Evolutionary conservation across 2,329 filamentous ascomycete genomes (phyloP).

Genomic region (Fusarium sp.): DNA sequence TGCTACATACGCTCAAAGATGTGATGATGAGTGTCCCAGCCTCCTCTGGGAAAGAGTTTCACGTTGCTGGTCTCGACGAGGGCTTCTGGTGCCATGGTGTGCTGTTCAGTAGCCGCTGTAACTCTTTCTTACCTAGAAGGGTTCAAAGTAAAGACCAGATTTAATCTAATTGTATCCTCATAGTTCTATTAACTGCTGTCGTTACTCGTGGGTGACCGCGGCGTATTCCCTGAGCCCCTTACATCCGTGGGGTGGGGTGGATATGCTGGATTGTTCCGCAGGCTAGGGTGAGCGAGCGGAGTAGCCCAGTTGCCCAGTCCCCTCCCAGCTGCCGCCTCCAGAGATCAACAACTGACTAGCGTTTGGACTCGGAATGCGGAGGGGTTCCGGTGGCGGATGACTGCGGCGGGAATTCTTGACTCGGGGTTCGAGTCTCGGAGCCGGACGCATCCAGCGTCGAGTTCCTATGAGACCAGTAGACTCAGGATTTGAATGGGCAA

Average conservation of each 20-base stretch:
- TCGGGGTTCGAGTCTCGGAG: background rate
- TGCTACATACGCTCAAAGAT: constrained; percentile 47
- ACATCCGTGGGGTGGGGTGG: background rate
- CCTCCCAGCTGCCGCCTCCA: background rate
- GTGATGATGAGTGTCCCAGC: constrained; percentile 50
- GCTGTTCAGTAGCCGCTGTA: background rate
- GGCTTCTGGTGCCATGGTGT: constrained; percentile 14
- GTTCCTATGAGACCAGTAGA: background rate
- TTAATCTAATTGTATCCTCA: background rate
- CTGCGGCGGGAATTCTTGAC: background rate
- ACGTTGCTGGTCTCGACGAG: background rate
- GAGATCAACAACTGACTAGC: background rate
- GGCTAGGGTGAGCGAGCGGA: background rate
- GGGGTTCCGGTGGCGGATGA: background rate
- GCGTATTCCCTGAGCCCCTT: background rate
- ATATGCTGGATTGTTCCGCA: background rate
- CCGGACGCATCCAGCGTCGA: background rate
- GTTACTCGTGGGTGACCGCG: background rate
- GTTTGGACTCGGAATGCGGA: background rate
- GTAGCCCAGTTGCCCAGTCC: background rate
- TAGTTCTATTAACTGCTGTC: too few species aligned
- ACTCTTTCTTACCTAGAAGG: background rate
- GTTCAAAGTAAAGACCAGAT: background rate
- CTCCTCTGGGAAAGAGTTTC: constrained; percentile 44
- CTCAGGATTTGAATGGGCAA: background rate